These are phyloP conservation scores for Nakazawaea sp. DNA, from an alignment of 805 yeast species.

Conservation along the genomic window DNA sequence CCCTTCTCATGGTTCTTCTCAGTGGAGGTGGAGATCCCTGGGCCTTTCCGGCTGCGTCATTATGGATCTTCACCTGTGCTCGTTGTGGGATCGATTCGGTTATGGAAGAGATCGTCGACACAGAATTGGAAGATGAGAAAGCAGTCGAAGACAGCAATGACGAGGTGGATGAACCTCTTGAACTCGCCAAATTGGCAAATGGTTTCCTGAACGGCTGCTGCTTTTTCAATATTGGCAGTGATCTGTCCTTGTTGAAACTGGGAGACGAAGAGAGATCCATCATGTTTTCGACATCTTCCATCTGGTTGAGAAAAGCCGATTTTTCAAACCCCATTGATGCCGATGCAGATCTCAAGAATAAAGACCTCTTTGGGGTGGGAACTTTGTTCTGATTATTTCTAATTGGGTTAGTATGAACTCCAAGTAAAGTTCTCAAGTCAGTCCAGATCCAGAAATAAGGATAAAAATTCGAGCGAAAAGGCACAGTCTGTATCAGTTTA, in stretches of 20 bases:
- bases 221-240: background rate
- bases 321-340: background rate
- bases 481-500: no score
- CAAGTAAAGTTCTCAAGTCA: constrained; percentile 14
- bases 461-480: no score
- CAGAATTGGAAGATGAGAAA: background rate
- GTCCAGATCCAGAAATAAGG: no score
- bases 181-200: background rate
- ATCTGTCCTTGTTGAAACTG: constrained; percentile 11
- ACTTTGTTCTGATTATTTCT: constrained; percentile 13
- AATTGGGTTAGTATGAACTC: constrained; percentile 1
- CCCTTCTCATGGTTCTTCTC: constrained; percentile 3
- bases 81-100: no score
- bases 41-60: background rate
- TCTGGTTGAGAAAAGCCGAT: background rate
- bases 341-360: constrained; percentile 2
- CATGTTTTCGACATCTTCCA: constrained; percentile 17
- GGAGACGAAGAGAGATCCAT: constrained; percentile 22
- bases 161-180: constrained; percentile 5
- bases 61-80: background rate
- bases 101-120: constrained; percentile 1
- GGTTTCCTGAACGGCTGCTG: constrained; percentile 8
- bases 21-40: background rate
- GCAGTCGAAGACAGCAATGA: background rate
- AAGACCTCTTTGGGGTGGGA: constrained; percentile 16